A percentile compares a stretch with the other conserved stretches of the same genome.
Conservation (phyloP, 257 asterid species). For the Solanum virginianum region DNA sequence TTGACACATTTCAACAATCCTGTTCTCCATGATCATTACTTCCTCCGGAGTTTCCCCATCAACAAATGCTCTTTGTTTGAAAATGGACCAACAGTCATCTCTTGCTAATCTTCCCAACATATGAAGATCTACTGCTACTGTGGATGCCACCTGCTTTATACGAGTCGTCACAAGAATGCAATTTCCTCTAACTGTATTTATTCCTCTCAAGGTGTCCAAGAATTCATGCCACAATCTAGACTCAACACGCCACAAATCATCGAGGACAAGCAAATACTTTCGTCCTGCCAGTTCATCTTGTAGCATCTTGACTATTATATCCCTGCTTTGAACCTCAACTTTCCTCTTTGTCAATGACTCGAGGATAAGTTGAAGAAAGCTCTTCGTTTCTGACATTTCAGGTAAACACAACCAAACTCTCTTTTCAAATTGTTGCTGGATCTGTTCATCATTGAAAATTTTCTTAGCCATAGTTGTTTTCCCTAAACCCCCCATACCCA, state of each 20-base stretch:
- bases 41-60: neutral
- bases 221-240: neutral
- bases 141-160: neutral
- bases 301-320: neutral
- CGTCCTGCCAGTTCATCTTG: neutral
- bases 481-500: constrained; percentile 8
- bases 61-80: constrained; percentile 2
- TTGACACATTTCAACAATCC: neutral
- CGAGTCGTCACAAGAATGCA: constrained; percentile 17
- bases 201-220: neutral
- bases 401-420: constrained; percentile 8
- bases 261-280: constrained; percentile 11
- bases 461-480: constrained; percentile 6
- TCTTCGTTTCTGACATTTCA: neutral
- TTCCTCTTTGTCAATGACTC: neutral
- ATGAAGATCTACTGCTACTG: neutral
- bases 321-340: neutral
- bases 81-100: constrained; percentile 5
- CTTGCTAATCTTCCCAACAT: neutral
- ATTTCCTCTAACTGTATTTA: neutral
- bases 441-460: neutral
- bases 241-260: constrained; percentile 19
- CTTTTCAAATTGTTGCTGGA: neutral
- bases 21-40: neutral
- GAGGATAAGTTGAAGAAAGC: neutral